Evolutionary conservation across 371 early-diverging fungal genomes (phyloP).

Genomic region (Mortierella sp.): DNA sequence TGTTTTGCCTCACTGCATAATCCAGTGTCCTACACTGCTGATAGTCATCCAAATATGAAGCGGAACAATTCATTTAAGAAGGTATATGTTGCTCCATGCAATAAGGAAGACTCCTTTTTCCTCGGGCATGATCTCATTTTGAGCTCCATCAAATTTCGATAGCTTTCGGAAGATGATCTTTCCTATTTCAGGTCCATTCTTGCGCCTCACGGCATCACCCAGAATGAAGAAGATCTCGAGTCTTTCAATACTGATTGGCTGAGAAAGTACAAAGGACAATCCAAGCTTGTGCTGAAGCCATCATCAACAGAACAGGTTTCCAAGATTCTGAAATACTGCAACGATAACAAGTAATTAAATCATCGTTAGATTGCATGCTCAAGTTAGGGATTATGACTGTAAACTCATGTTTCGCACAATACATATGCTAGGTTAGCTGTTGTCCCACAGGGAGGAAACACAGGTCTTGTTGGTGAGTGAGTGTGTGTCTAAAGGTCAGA

Average conservation of each 20-base stretch:
- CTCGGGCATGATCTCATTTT: not conserved
- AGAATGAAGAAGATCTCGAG: slow-evolving; percentile 68
- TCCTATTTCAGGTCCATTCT: slow-evolving; percentile 71
- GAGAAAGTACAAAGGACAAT: slow-evolving; percentile 89
- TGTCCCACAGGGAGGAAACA: slow-evolving; percentile 98
- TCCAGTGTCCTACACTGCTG: slow-evolving; percentile 19
- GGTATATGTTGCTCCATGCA: slow-evolving; percentile 37
- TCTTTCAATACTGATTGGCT: slow-evolving; percentile 93
- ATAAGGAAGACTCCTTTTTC: not conserved
- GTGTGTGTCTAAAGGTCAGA: not conserved
- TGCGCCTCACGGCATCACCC: slow-evolving; percentile 59
- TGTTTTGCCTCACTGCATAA: slow-evolving; percentile 10
- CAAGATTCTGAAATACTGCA: slow-evolving; percentile 89
- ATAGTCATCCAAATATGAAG: slow-evolving; percentile 32
- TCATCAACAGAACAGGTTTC: slow-evolving; percentile 89
- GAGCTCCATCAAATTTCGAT: not conserved
- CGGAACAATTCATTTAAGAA: slow-evolving; percentile 69
- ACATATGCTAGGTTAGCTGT: slow-evolving; percentile 78
- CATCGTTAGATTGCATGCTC: not conserved
- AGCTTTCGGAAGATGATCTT: slow-evolving; percentile 70
- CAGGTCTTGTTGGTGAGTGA: slow-evolving; percentile 77
- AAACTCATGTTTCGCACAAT: not conserved
- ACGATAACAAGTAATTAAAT: slow-evolving; percentile 66
- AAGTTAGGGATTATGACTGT: not conserved
- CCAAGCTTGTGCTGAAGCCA: slow-evolving; percentile 89